A percentile compares a stretch with the other conserved stretches of the same genome.
Conservation (phyloP, 495 filamentous ascomycete genomes). For the Penicillium soppii region DNA sequence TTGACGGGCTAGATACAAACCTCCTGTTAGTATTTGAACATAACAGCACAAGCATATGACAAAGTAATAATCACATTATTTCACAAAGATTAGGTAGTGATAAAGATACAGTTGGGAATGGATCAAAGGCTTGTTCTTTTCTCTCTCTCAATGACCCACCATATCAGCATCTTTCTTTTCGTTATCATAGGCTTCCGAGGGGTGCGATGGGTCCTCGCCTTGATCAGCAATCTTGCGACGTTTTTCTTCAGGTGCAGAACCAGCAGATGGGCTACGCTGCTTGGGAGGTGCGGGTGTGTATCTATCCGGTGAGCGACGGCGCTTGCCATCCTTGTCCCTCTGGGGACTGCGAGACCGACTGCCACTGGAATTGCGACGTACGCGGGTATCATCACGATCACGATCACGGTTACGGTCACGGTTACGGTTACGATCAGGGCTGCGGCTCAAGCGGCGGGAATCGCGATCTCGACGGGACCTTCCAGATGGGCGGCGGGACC, state of each 20-base stretch:
- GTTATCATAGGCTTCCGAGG: slow-evolving; percentile 17
- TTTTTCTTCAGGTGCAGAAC: slow-evolving; percentile 51
- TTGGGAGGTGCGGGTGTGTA: slow-evolving; percentile 50
- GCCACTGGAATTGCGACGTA: slow-evolving; percentile 26
- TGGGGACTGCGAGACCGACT: slow-evolving; percentile 33
- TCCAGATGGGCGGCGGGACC: slow-evolving; percentile 29
- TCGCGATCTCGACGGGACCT: slow-evolving; percentile 19
- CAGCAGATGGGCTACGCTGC: slow-evolving; percentile 47
- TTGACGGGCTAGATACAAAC: neutral
- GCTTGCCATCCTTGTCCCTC: slow-evolving; percentile 37
- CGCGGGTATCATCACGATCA: slow-evolving; percentile 19
- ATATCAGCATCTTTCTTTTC: slow-evolving; percentile 36
- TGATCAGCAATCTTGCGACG: slow-evolving; percentile 61
- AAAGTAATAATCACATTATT: neutral
- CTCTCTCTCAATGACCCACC: slow-evolving; percentile 47
- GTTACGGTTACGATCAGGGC: slow-evolving; percentile 38
- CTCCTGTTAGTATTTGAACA: slow-evolving; percentile 8
- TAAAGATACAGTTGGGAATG: slow-evolving; percentile 2
- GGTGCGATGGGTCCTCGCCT: slow-evolving; percentile 47
- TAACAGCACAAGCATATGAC: neutral
- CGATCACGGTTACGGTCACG: slow-evolving; percentile 35
- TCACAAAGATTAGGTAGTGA: neutral
- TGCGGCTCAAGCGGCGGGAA: slow-evolving; percentile 42
- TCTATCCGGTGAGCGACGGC: slow-evolving; percentile 53
- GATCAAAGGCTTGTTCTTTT: neutral